Base-by-base conservation (phyloP, 306 rosid genomes). In the Castanea sativa region DNA sequence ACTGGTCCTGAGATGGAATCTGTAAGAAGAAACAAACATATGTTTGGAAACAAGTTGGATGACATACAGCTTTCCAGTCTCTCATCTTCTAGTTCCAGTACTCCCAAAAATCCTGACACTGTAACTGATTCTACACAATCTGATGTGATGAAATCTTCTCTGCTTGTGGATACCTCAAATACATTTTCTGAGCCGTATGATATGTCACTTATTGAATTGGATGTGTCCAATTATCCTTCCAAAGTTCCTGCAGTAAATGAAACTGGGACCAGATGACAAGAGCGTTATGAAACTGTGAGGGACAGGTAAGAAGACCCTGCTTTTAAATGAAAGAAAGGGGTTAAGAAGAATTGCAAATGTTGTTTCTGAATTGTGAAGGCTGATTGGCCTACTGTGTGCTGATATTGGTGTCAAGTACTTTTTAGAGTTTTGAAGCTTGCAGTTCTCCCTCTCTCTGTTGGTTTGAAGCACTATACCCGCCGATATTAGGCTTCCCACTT, bases 1-100 rank as follows among this genome's bases (percentile, higher is more conserved):
- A 91, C 91, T 13, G 99, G 99, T 79, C 92, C 96, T 3, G 98
- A 96, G 88, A 96, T 96, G 98, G 99, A 96, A 23, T 83, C 91
- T 21, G 94, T 82, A 74, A 88, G 99, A 81, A 93, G 80, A 88
- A 91, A 89, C 81, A 96, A 90, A 83, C 80, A 79, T 53, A 55
- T 86, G 23, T 55, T 73, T 55, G 98, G 94, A 81, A 96, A 89
- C 89, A 95, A 89, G 90, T 58, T 88, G 68, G 96, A 93, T 76
- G 98, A 96, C 87, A 87, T 93, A 83, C 98, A 93, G 68, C 96
- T 93, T 55, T 84, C 98, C 25, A 86, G 89, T 79, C 77, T 88
- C 32, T 85, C 99, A 20, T 85, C 93, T 68, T 88, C 92, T 76
- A 81, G 73, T 72, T 33, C 92, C 67, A 89, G 90, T 83, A 82